Evolutionary conservation across 371 early-diverging fungal species (phyloP).

Genomic region (Mortierella sp.): DNA sequence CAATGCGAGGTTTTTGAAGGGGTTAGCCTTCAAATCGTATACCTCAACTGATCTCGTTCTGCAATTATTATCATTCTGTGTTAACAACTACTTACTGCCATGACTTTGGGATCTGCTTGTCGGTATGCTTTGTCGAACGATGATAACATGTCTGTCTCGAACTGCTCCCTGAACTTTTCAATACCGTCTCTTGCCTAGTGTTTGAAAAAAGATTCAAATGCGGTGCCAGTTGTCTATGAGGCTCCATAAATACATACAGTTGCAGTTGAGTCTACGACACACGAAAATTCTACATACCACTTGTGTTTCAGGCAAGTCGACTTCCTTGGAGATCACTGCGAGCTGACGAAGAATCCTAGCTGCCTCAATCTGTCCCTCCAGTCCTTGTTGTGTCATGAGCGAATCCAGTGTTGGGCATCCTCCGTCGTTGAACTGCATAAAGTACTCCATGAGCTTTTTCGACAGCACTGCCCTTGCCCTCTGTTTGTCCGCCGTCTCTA

Average conservation of each 20-base stretch:
- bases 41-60: neutral
- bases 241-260: neutral
- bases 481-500: slow-evolving; percentile 95
- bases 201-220: neutral
- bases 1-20: neutral
- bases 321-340: slow-evolving; percentile 90
- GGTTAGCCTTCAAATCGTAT: neutral
- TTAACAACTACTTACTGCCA: slow-evolving; percentile 66
- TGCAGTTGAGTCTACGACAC: neutral
- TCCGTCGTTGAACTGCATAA: slow-evolving; percentile 89
- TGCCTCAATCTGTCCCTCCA: slow-evolving; percentile 92
- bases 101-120: slow-evolving; percentile 72
- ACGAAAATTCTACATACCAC: slow-evolving; percentile 61
- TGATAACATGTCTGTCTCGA: slow-evolving; percentile 90
- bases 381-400: slow-evolving; percentile 76
- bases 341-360: slow-evolving; percentile 90
- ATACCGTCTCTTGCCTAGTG: slow-evolving; percentile 80
- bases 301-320: slow-evolving; percentile 84
- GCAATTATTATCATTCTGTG: neutral
- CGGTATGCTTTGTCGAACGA: slow-evolving; percentile 90
- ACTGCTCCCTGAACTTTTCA: slow-evolving; percentile 92
- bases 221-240: neutral
- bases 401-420: slow-evolving; percentile 80
- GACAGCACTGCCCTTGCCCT: slow-evolving; percentile 89
- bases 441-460: slow-evolving; percentile 91